Base-by-base conservation (phyloP, 2,329 filamentous ascomycete species). In the Ophiocordyceps unilateralis region DNA sequence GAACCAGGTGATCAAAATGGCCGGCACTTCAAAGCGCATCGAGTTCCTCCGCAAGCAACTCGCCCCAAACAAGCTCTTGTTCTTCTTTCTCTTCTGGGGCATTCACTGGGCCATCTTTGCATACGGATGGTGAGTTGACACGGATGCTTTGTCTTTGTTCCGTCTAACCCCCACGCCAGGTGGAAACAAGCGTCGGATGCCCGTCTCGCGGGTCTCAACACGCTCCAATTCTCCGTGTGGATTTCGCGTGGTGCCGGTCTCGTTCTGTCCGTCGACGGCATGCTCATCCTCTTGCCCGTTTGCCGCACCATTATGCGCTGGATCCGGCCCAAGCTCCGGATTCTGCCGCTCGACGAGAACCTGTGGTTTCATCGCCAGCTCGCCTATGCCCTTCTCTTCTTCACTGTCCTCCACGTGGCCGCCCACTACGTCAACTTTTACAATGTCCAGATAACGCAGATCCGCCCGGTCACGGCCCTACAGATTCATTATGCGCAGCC, bases 381-480 rank as follows among this genome's bases (percentile, higher is more conserved):
- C 38, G 89, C 91, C 17, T 98, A 98, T 58, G 70, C 86, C 1
- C 68, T 96, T 65, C 69, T 96, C 3, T 57, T 94, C 44, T 98
- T 88, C 61, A 83, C 81, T 23, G 72, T 78, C 41, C 61, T 85
- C 23, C 91, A 98, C 60, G 81, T 80, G 1, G 57, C 70, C 14
- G 77, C 77, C 41, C 91, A 98, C 63, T 98, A 98, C 55, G 85
- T 96, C 68, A 98, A 98, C 68, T 98, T 98, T 66, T 96, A 80
- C 72, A 95, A 94, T 54, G 83, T 98, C 48, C 91, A 98, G 62
- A 75, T 77, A 52, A 76, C 72, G 0, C 86, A 95, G 58, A 74
- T 95, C 43, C 80, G 91, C 42, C 80, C 81, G 2, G 74, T 83
- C 40, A 76, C 78, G 4, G 91, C 91, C 4, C 63, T 96, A 7